Conservation (phyloP, 352 stramenopile species). For the Phytophthora kernoviae region DNA sequence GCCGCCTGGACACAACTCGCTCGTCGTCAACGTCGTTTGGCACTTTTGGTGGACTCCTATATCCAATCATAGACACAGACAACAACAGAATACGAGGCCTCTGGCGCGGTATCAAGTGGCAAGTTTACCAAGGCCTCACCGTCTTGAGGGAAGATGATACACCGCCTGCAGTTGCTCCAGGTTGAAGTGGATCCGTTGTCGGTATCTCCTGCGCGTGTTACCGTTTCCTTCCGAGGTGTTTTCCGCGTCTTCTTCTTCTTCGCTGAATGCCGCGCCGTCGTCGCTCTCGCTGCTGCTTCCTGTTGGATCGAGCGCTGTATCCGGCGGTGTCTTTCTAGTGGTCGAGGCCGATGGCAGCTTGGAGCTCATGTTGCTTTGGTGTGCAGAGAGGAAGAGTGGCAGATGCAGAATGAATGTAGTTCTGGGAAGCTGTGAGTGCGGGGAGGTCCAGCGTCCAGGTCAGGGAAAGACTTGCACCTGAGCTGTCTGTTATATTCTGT, state of each 20-base stretch:
- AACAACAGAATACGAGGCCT: slow-evolving; percentile 4
- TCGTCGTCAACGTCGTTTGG: slow-evolving; percentile 25
- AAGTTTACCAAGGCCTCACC: slow-evolving; percentile 39
- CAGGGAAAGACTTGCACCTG: slow-evolving; percentile 8
- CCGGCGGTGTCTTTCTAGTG: not conserved
- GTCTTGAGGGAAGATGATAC: slow-evolving; percentile 79
- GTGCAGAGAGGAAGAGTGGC: slow-evolving; percentile 4
- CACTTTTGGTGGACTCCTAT: not conserved
- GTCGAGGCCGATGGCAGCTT: not conserved
- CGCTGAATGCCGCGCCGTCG: slow-evolving; percentile 7
- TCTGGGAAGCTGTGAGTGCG: no score
- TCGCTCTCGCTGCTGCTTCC: slow-evolving; percentile 19
- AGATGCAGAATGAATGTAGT: slow-evolving; percentile 31
- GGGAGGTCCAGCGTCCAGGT: slow-evolving; percentile 3
- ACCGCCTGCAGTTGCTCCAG: slow-evolving; percentile 61
- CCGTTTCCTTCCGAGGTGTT: slow-evolving; percentile 17
- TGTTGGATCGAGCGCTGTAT: not conserved
- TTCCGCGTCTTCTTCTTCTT: slow-evolving; percentile 7
- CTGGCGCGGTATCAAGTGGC: no score
- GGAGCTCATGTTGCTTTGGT: slow-evolving; percentile 21
- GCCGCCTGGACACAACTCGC: slow-evolving; percentile 53
- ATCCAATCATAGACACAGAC: not conserved
- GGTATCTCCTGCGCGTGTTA: slow-evolving; percentile 1
- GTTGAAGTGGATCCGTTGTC: slow-evolving; percentile 57
- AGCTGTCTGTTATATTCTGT: slow-evolving; percentile 35